A percentile compares a stretch with the other conserved stretches of the same genome.
These are phyloP conservation scores for Puccinia hordei DNA, from an alignment of 1,284 basidiomycete genomes.

Conservation along the genomic window DNA sequence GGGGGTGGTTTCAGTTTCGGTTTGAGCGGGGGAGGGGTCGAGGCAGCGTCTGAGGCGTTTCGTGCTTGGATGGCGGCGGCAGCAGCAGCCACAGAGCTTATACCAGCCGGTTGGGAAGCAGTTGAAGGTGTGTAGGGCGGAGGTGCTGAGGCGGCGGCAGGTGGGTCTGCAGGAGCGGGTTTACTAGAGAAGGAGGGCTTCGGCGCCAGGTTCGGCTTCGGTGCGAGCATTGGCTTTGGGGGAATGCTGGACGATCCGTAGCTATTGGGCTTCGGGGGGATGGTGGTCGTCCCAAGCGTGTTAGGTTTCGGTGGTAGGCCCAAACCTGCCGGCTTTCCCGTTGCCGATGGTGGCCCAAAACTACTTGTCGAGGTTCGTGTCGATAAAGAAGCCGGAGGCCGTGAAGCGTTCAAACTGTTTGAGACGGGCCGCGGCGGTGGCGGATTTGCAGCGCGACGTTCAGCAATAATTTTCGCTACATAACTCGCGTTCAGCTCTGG, in stretches of 20 bases:
- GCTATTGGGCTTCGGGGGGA: conserved; percentile 12
- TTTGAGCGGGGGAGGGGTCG: conserved; percentile 66
- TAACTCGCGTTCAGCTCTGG: not conserved
- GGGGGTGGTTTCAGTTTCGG: conserved; percentile 78
- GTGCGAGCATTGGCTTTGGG: not conserved
- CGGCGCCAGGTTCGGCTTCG: conserved; percentile 35
- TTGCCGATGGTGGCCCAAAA: not conserved
- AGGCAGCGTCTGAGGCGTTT: conserved; percentile 56
- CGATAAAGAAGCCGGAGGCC: conserved; percentile 13
- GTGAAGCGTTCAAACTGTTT: not conserved
- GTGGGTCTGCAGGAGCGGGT: not conserved
- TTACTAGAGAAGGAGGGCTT: conserved; percentile 31
- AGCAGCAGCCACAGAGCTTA: conserved; percentile 52
- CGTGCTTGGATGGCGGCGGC: conserved; percentile 59
- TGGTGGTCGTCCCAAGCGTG: not conserved
- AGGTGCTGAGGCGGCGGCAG: conserved; percentile 45
- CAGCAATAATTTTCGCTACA: conserved; percentile 69
- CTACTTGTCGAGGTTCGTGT: not conserved
- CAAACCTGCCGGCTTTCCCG: not conserved
- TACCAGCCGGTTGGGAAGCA: conserved; percentile 9
- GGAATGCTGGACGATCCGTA: not conserved
- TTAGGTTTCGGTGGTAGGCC: not conserved
- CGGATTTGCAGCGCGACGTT: conserved; percentile 26
- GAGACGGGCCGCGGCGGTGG: conserved; percentile 5
- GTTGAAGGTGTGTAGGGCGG: conserved; percentile 58